Conservation (phyloP, 306 rosid genomes). For the Vachellia pachyceras region DNA sequence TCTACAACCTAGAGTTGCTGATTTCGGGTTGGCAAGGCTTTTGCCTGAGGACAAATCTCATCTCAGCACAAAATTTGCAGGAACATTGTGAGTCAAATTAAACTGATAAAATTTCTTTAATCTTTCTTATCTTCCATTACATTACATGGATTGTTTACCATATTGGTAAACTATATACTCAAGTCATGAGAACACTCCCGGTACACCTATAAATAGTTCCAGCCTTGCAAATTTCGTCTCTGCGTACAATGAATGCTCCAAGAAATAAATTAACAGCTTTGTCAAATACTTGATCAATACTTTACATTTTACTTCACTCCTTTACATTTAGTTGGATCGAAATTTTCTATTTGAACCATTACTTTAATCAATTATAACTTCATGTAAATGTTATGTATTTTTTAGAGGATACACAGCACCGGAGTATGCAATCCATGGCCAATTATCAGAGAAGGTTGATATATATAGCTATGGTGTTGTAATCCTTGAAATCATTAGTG, state of each 20-base stretch:
- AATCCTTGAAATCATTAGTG: background rate
- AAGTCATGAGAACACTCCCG: background rate
- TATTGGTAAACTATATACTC: background rate
- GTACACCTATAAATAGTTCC: background rate
- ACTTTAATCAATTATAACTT: background rate
- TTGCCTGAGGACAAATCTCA: constrained; percentile 1
- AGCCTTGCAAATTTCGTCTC: background rate
- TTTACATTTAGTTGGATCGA: background rate
- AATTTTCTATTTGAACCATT: background rate
- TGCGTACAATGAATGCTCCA: background rate
- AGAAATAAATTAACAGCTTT: background rate
- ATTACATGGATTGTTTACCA: background rate
- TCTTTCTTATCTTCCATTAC: background rate
- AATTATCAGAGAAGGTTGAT: background rate
- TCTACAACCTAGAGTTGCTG: background rate
- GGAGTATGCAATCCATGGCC: background rate
- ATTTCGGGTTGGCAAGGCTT: background rate
- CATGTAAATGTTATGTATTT: background rate
- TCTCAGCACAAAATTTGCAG: background rate
- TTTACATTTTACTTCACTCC: background rate
- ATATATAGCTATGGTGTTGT: background rate
- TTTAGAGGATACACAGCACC: background rate
- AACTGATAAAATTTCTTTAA: background rate
- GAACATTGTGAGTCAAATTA: background rate
- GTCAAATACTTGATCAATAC: background rate